Evolutionary conservation across 805 yeast species (phyloP), one percentile per base, ranked within the genome.

Genomic region (Yamadazyma ubonensis): DNA sequence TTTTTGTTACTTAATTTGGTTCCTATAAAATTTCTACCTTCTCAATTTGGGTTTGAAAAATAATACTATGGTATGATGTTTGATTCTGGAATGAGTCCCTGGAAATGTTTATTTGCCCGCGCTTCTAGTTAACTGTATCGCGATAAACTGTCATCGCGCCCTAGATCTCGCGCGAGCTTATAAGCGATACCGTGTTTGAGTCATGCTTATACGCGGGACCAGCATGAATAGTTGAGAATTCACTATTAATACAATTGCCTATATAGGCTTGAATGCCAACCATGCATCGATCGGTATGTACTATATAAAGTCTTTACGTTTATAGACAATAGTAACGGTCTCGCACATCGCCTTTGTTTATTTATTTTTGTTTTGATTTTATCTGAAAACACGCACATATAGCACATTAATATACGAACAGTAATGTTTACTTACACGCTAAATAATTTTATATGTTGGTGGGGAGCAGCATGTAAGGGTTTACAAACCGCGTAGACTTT

Each of bases 301-400:
- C n/a, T 32, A 32, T 21, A 14, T 21, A 15, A 26, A 27, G 31
- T 6, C 17, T 26, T 26, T 19, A 25, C 17, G n/a, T 18, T 31
- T 12, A 7, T 14, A 17, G 14, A 35, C 31, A 25, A 35, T 26
- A 17, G 30, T 16, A 37, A 29, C 35, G 40, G 35, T 11, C 12
- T 37, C 29, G 20, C 15, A 16, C 19, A 16, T 33, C 27, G 21
- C n/a, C 27, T 27, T 34, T 26, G 29, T 37, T 21, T 34, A 16
- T 34, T 18, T 34, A 18, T 34, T 33, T 33, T 37, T 37, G 30
- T 37, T 37, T 37, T 21, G n/a, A 18, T 37, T 37, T 37, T 12
- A 2, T 30, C 40, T 29, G 16, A 12, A 30, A 37, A 22, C 40
- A 30, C 40, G 40, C 40, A 11, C 18, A 14, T 22, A 19, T 14